Percentiles rank a stretch among this genome's conserved stretches.
Conservation (phyloP, 1,284 basidiomycete species). For the Cutaneotrichosporon sp. region DNA sequence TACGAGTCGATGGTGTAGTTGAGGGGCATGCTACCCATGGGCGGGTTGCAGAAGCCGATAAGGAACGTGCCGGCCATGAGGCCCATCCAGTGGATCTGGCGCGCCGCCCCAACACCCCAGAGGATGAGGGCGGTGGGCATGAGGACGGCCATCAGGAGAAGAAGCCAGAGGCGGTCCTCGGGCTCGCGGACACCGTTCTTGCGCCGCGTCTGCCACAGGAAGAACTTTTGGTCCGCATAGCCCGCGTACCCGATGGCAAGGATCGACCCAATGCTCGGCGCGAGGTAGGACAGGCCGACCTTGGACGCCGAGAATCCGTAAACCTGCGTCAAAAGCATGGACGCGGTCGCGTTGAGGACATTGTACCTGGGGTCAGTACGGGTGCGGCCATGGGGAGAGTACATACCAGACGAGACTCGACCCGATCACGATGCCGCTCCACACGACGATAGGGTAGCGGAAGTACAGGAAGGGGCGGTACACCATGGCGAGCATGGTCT, state of each 20-base stretch:
- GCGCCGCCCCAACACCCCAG: slow-evolving; percentile 34
- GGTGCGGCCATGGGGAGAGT: no score
- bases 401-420: slow-evolving; percentile 24
- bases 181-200: slow-evolving; percentile 36
- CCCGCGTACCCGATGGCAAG: slow-evolving; percentile 21
- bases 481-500: slow-evolving; percentile 17
- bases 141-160: slow-evolving; percentile 26
- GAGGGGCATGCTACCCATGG: slow-evolving; percentile 26
- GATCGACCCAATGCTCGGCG: slow-evolving; percentile 27
- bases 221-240: slow-evolving; percentile 23
- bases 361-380: no score
- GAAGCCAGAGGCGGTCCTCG: slow-evolving; percentile 33
- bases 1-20: slow-evolving; percentile 36
- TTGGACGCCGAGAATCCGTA: slow-evolving; percentile 22
- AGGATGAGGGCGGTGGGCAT: slow-evolving; percentile 31
- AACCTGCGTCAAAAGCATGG: slow-evolving; percentile 13
- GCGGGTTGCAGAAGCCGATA: slow-evolving; percentile 24
- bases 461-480: slow-evolving; percentile 23
- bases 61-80: slow-evolving; percentile 27
- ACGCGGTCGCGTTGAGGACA: slow-evolving; percentile 30
- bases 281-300: slow-evolving; percentile 33
- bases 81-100: slow-evolving; percentile 32
- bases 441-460: slow-evolving; percentile 27
- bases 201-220: slow-evolving; percentile 22
- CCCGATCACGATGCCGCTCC: slow-evolving; percentile 29